A percentile compares a stretch with the other conserved stretches of the same genome.
phyloP scores from a whole-genome alignment of 2,329 filamentous ascomycete species.

The Neofusicoccum parvum region DNA sequence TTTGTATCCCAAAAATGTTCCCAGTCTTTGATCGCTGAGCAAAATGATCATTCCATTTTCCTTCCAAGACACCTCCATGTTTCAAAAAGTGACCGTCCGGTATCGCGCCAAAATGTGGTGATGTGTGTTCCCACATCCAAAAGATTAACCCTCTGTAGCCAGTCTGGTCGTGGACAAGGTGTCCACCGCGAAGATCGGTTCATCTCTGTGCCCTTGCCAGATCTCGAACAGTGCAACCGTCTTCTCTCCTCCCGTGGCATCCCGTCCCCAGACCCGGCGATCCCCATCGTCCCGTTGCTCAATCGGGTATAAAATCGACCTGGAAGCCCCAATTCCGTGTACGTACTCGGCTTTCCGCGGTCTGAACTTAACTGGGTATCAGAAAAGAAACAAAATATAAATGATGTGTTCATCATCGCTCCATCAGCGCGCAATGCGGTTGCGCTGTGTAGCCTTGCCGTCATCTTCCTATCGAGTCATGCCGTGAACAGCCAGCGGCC shows the following conservation, averaged over 20 bases:
- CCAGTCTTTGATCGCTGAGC: too few species aligned
- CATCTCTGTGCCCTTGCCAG: too few species aligned
- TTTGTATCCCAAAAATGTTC: too few species aligned
- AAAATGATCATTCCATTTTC: too few species aligned
- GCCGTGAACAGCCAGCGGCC: not conserved
- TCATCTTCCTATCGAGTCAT: not conserved
- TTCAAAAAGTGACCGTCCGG: too few species aligned
- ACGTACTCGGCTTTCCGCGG: not conserved
- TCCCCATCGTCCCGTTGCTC: not conserved
- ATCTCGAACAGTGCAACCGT: too few species aligned
- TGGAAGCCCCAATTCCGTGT: not conserved
- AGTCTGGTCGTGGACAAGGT: too few species aligned
- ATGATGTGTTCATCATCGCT: not conserved
- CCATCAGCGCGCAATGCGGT: not conserved
- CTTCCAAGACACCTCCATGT: too few species aligned
- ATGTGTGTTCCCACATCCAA: too few species aligned
- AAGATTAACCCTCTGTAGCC: too few species aligned
- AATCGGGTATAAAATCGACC: not conserved
- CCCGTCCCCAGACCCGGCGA: not conserved
- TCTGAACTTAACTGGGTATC: slow-evolving; percentile 17
- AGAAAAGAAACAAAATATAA: slow-evolving; percentile 11
- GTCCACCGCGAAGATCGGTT: too few species aligned
- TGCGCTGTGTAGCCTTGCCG: not conserved
- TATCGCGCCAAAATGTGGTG: too few species aligned
- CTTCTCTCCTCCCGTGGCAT: not conserved